These are phyloP conservation scores for Carex littledalei DNA, from an alignment of 176 grass and related monocot genomes.

Conservation along the genomic window DNA sequence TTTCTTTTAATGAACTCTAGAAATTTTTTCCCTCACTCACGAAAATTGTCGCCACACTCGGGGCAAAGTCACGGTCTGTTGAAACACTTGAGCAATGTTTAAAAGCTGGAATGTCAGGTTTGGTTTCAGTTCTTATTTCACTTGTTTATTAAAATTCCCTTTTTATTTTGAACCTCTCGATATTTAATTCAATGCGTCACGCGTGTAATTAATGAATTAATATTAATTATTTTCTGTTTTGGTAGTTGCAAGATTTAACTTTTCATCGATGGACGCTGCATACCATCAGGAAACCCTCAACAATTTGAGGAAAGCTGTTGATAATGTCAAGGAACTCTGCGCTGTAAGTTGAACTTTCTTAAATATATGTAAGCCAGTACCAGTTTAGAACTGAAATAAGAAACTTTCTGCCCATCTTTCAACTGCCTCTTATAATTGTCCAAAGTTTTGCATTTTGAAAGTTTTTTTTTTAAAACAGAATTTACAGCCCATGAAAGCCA, in stretches of 20 bases:
- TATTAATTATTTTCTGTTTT: slow-evolving; percentile 13
- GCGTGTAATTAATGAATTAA: neutral
- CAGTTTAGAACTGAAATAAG: neutral
- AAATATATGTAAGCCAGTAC: neutral
- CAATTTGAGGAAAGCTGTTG: slow-evolving; percentile 74
- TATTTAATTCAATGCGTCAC: neutral
- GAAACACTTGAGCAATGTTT: slow-evolving; percentile 83
- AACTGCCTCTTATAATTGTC: neutral
- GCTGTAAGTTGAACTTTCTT: slow-evolving; percentile 53
- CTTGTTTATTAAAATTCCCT: neutral
- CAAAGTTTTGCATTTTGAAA: neutral
- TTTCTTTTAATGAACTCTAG: slow-evolving; percentile 30
- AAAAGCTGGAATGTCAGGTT: slow-evolving; percentile 93
- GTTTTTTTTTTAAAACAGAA: neutral
- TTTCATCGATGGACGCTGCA: slow-evolving; percentile 71
- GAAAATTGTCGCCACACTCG: slow-evolving; percentile 90
- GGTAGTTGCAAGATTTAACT: slow-evolving; percentile 88
- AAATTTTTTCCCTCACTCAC: slow-evolving; percentile 87
- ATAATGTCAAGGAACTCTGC: slow-evolving; percentile 77
- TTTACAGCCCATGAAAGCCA: neutral
- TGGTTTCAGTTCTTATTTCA: neutral
- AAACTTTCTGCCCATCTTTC: neutral
- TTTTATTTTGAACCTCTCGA: neutral
- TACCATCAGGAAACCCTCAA: slow-evolving; percentile 91
- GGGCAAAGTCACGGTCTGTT: slow-evolving; percentile 67